Conservation (phyloP, 306 rosid genomes). For the Rosa chinensis region DNA sequence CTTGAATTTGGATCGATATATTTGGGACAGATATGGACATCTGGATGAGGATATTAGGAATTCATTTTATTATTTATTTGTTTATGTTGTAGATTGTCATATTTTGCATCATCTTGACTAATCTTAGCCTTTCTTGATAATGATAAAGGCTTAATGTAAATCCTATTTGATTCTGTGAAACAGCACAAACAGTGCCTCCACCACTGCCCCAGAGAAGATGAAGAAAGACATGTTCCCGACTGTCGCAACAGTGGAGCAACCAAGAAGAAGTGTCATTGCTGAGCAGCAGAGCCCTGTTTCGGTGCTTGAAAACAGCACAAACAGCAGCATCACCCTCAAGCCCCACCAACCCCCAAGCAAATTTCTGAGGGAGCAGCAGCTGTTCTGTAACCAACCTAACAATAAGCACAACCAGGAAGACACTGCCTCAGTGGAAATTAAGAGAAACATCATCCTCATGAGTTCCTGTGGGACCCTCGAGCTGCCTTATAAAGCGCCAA, state of each 20-base stretch:
- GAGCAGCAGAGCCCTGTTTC: constrained; percentile 23
- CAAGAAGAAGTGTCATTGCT: neutral
- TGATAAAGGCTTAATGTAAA: neutral
- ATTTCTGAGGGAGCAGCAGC: neutral
- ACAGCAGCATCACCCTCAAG: neutral
- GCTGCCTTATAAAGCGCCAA: constrained; percentile 40
- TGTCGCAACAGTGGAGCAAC: constrained; percentile 41
- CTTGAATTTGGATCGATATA: neutral
- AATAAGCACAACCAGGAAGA: constrained; percentile 3
- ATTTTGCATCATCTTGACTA: neutral
- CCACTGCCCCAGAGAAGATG: constrained; percentile 9
- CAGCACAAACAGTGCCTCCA: neutral
- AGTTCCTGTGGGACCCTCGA: constrained; percentile 48
- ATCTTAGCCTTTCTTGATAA: neutral
- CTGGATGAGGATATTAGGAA: neutral
- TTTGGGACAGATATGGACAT: neutral
- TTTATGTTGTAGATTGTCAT: neutral
- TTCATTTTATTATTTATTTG: neutral
- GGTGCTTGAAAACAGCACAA: constrained; percentile 47
- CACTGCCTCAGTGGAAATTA: constrained; percentile 29
- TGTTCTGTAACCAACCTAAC: neutral
- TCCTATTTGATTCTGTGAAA: neutral
- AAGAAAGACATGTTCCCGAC: constrained; percentile 68
- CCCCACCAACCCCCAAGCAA: neutral
- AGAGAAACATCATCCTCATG: constrained; percentile 47